Base-by-base conservation (phyloP, 2,329 filamentous ascomycete genomes). In the Aspergillus brunneoviolaceus region DNA sequence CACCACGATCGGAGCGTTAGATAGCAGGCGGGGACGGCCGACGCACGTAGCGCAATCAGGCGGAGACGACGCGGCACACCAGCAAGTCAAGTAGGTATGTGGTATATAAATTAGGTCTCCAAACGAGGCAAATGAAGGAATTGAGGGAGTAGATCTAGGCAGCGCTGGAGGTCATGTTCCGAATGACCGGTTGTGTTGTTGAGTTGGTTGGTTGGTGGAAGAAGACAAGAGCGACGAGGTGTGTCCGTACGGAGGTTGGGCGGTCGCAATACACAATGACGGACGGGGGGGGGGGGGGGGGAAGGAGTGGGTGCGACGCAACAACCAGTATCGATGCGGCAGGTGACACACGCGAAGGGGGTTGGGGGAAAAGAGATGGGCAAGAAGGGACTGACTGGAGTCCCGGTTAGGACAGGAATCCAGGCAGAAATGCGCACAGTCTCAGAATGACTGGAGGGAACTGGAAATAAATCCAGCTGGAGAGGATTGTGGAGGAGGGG, bases 1-100 rank as follows among this genome's bases (percentile, higher is more conserved):
- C 66, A 68, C 68, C 69, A 69, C 66, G 69, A 69, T 70, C 69
- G 69, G 67, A 16, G 68, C 55, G 62, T 60, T 67, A 64, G 61
- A 66, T 65, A 64, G 68, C 63, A 64, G 68, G 69, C 64, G 65
- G 64, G 62, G 64, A 65, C 59, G 65, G 64, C 64, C 64, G 66
- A 70, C 69, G 65, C 65, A 67, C 65, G 67, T 66, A 68, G 66
- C 68, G 69, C 69, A 67, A 68, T 63, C 64, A 64, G 61, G 58
- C 59, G 62, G 62, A 65, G 63, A 63, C 56, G 57, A 62, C 49
- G 61, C 52, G 57, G 60, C 49, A 57, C 54, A 60, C 52, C 57
- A 59, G 56, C 53, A 52, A 63, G 53, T 39, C 39, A 45, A 14
- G 16, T 6, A 23, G 23, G 23, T 23, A 23, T 4, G 12, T 4